Conservation (phyloP, 805 yeast genomes). For the Vanderwaltozyma yarrowii region DNA sequence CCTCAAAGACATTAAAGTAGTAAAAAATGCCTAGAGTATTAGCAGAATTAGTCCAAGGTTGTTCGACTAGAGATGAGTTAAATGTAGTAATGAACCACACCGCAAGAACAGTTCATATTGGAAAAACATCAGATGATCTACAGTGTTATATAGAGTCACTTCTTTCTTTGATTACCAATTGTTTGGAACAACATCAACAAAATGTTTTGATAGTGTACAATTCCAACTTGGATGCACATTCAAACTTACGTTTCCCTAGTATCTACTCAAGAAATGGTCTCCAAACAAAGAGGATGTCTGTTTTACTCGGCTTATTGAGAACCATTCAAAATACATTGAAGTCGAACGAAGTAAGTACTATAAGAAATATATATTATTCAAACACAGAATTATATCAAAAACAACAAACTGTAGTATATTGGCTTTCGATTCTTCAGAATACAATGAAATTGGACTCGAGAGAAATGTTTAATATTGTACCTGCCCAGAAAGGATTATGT, state of each 20-base stretch:
- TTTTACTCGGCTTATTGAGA: conserved; percentile 12
- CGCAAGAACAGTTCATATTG: conserved; percentile 9
- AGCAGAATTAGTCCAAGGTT: conserved; percentile 4
- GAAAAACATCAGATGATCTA: not conserved
- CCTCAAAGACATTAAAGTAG: too few relatives aligned
- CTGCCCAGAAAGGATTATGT: conserved; percentile 55
- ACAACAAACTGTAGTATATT: conserved; percentile 36
- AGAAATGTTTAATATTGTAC: conserved; percentile 37
- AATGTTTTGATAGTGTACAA: not conserved
- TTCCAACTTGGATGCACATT: not conserved
- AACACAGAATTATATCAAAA: conserved; percentile 43
- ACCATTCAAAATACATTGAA: conserved; percentile 6
- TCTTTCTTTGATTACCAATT: conserved; percentile 11
- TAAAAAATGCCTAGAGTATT: too few relatives aligned
- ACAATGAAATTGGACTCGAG: conserved; percentile 30
- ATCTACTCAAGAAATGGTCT: not conserved
- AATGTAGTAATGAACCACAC: conserved; percentile 9
- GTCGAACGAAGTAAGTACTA: conserved; percentile 11
- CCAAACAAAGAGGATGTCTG: conserved; percentile 4
- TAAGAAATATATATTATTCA: conserved; percentile 51
- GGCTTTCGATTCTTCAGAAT: conserved; percentile 31
- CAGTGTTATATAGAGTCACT: conserved; percentile 7
- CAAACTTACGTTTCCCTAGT: conserved; percentile 7
- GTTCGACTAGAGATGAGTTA: conserved; percentile 7
- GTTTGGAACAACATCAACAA: conserved; percentile 17